These are phyloP conservation scores for Cubamyces sp. DNA, from an alignment of 768 basidiomycete genomes.

Conservation along the genomic window DNA sequence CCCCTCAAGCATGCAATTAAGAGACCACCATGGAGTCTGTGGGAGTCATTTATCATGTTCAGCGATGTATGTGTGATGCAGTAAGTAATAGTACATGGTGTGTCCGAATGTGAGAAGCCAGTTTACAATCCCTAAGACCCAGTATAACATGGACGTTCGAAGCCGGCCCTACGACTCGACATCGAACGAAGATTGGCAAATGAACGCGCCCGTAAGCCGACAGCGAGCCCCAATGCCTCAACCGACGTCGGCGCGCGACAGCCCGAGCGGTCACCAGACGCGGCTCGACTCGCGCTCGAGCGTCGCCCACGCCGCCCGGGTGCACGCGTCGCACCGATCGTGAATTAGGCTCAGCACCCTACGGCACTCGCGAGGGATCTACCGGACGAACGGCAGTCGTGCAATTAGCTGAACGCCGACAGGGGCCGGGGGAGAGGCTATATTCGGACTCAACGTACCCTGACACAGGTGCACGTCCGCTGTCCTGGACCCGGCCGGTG, in stretches of 20 bases:
- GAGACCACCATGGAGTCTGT: too few relatives aligned
- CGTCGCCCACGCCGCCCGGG: slow-evolving; percentile 32
- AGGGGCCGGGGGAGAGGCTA: not conserved
- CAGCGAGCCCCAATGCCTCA: not conserved
- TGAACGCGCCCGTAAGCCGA: not conserved
- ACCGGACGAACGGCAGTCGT: not conserved
- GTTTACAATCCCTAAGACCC: too few relatives aligned
- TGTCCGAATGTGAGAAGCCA: too few relatives aligned
- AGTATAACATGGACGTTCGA: too few relatives aligned
- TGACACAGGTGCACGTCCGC: slow-evolving; percentile 30
- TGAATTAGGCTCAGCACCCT: slow-evolving; percentile 35
- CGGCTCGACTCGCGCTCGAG: slow-evolving; percentile 31
- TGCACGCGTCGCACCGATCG: slow-evolving; percentile 32
- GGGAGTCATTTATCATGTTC: too few relatives aligned
- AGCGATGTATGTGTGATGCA: too few relatives aligned
- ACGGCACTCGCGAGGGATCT: slow-evolving; percentile 32
- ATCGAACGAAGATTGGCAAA: too few relatives aligned
- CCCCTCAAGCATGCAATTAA: too few relatives aligned
- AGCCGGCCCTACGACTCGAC: too few relatives aligned
- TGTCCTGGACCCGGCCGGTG: slow-evolving; percentile 26
- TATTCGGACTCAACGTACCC: slow-evolving; percentile 18
- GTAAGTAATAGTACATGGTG: too few relatives aligned
- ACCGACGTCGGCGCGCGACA: not conserved
- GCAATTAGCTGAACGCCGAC: not conserved
- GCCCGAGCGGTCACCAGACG: slow-evolving; percentile 19